phyloP scores from a whole-genome alignment of 2,329 filamentous ascomycete genomes.

The Grosmannia serpens region DNA sequence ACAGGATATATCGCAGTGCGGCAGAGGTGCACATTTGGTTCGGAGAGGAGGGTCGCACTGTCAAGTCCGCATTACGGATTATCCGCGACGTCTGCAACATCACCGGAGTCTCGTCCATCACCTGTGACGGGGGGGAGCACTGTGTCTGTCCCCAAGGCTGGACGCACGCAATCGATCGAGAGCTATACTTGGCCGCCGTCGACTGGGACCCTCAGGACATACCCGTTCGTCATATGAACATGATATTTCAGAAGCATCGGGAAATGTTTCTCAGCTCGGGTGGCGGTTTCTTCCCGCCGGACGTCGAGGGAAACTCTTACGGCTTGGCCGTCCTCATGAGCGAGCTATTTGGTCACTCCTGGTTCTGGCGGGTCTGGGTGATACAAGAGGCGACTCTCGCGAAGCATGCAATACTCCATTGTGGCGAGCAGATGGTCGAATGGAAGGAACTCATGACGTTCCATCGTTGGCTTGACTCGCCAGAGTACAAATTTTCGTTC shows the following conservation, averaged over 20 bases:
- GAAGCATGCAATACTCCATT: not conserved
- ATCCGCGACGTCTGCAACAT: not conserved
- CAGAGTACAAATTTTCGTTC: not conserved
- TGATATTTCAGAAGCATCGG: not conserved
- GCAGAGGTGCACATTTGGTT: constrained; percentile 6
- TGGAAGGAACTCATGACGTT: not conserved
- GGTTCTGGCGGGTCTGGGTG: constrained; percentile 10
- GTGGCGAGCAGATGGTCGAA: not conserved
- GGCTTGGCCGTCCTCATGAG: not conserved
- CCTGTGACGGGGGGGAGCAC: not conserved
- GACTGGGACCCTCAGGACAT: not conserved
- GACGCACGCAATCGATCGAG: not conserved
- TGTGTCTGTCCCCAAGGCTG: not conserved
- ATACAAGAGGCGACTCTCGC: constrained; percentile 6
- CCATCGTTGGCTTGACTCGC: not conserved
- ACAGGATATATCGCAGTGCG: constrained; percentile 5
- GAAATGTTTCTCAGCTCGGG: not conserved
- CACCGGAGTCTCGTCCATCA: not conserved
- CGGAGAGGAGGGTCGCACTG: not conserved
- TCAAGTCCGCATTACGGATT: not conserved
- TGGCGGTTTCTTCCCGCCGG: not conserved
- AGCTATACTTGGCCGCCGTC: not conserved
- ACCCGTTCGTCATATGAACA: not conserved
- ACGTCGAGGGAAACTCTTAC: not conserved
- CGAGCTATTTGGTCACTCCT: constrained; percentile 1